These are phyloP conservation scores for Epichloe coenophiala DNA, from an alignment of 2,329 filamentous ascomycete genomes.

Conservation along the genomic window DNA sequence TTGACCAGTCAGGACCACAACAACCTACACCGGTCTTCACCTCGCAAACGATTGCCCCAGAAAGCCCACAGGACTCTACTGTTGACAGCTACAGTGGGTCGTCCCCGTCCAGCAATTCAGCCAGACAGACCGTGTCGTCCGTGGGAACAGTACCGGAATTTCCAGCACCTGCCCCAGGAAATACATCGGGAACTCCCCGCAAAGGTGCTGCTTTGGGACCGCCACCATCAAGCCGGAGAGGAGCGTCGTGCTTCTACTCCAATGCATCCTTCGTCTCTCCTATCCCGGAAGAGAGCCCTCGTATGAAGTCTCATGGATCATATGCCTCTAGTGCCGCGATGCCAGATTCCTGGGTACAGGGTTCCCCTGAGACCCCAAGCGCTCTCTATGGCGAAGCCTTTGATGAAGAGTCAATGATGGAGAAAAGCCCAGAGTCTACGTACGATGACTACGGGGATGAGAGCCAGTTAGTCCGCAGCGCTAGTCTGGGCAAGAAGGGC, in stretches of 20 bases:
- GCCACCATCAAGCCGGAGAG: conserved; percentile 45
- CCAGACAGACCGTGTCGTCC: conserved; percentile 38
- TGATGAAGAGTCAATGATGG: conserved; percentile 35
- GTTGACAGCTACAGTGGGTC: conserved; percentile 24
- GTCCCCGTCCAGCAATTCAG: conserved; percentile 34
- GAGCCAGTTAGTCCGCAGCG: conserved; percentile 43
- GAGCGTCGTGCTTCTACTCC: conserved; percentile 52
- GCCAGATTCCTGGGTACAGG: conserved; percentile 50
- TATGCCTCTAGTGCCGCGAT: conserved; percentile 62
- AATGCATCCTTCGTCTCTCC: conserved; percentile 56
- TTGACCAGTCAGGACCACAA: conserved; percentile 42
- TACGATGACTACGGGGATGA: conserved; percentile 39
- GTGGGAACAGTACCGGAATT: conserved; percentile 47
- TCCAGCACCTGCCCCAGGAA: conserved; percentile 26
- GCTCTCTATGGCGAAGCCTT: conserved; percentile 33
- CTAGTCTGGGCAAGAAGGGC: conserved; percentile 46
- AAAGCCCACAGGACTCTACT: conserved; percentile 17
- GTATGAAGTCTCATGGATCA: conserved; percentile 45
- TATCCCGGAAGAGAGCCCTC: conserved; percentile 58
- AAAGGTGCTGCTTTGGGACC: conserved; percentile 43
- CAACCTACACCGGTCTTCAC: conserved; percentile 40
- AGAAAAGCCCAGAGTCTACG: conserved; percentile 27
- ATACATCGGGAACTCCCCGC: conserved; percentile 20
- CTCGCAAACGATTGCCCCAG: conserved; percentile 17
- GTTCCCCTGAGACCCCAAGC: conserved; percentile 29